These are phyloP conservation scores for Penicillium freii DNA, from an alignment of 2,329 filamentous ascomycete genomes.

Conservation along the genomic window DNA sequence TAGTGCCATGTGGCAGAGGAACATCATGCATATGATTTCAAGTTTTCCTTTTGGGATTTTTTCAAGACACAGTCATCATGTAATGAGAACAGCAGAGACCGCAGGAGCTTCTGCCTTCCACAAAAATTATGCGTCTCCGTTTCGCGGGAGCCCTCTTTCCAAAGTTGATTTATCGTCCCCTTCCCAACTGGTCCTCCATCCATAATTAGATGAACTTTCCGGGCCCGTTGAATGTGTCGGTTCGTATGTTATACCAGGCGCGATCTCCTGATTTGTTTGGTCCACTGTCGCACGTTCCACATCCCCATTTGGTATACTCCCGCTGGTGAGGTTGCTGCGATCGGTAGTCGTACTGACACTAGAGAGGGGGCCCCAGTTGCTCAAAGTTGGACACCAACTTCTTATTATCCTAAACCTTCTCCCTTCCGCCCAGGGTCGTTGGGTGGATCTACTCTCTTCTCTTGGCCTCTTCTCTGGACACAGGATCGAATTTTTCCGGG, in stretches of 20 bases:
- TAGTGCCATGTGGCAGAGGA: too few species aligned
- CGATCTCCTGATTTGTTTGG: background rate
- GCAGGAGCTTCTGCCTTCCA: background rate
- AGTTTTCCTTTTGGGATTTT: too few species aligned
- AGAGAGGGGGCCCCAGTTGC: background rate
- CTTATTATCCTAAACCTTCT: background rate
- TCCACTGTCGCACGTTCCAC: too few species aligned
- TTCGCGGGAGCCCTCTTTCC: background rate
- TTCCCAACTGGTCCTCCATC: background rate
- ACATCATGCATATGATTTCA: too few species aligned
- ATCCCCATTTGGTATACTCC: too few species aligned
- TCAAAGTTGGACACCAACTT: background rate
- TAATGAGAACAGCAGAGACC: background rate
- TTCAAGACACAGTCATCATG: background rate
- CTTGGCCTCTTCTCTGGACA: background rate
- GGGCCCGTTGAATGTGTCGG: background rate
- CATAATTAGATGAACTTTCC: background rate
- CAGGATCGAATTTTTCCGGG: background rate
- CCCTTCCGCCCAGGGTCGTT: background rate
- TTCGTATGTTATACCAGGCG: background rate
- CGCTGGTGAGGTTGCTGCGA: too few species aligned
- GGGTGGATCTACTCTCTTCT: background rate
- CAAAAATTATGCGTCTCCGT: background rate
- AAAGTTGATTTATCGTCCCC: background rate
- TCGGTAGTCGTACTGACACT: too few species aligned